Evolutionary conservation across 2,329 filamentous ascomycete species (phyloP).

Genomic region (Aspergillus fijiensis): DNA sequence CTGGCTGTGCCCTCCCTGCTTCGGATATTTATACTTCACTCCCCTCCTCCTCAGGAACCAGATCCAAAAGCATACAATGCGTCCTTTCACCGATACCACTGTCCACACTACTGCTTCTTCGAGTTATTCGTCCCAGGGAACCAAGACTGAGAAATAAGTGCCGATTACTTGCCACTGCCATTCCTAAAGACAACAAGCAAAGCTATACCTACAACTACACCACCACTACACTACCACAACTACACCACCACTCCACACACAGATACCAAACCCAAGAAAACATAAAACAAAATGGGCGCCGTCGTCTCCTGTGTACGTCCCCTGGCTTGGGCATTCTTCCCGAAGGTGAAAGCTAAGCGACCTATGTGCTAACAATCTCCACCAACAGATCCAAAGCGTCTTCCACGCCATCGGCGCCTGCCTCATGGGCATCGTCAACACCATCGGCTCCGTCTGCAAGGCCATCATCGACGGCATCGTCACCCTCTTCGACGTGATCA

Average conservation of each 20-base stretch:
- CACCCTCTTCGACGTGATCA: conserved; percentile 63
- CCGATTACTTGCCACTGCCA: too few relatives aligned
- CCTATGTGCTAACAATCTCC: conserved; percentile 10
- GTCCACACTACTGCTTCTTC: conserved; percentile 31
- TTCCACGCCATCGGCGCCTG: conserved; percentile 64
- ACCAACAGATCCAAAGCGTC: conserved; percentile 55
- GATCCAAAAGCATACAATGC: conserved; percentile 20
- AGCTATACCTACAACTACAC: background rate
- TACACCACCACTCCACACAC: background rate
- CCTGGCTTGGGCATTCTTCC: too few relatives aligned
- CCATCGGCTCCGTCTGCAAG: conserved; percentile 63
- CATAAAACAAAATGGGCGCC: conserved; percentile 67
- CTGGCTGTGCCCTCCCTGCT: background rate
- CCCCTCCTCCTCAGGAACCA: too few relatives aligned
- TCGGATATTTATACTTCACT: conserved; percentile 12
- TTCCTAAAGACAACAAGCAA: too few relatives aligned
- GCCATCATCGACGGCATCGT: conserved; percentile 69
- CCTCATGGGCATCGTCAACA: conserved; percentile 68
- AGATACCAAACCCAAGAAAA: conserved; percentile 10
- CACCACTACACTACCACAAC: conserved; percentile 5
- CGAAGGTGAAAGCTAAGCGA: too few relatives aligned
- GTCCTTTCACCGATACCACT: conserved; percentile 30
- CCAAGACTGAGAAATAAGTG: conserved; percentile 7
- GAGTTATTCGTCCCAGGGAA: conserved; percentile 19
- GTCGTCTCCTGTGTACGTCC: conserved; percentile 77